phyloP scores from a whole-genome alignment of 2,329 filamentous ascomycete species.

The Graphilbum fragrans region DNA sequence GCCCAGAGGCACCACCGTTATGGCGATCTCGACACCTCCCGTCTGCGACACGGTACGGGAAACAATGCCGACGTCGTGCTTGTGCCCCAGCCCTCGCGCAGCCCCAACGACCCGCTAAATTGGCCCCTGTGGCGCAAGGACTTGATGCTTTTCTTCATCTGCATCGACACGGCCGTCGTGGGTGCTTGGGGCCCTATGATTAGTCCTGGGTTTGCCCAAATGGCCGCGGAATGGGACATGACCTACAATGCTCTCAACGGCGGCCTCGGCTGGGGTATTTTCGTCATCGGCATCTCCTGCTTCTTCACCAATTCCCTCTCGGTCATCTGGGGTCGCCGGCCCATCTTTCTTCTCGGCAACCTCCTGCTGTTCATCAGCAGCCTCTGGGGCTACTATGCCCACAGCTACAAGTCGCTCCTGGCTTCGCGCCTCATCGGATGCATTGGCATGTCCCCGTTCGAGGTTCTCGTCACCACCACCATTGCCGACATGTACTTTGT shows the following conservation, averaged over 20 bases:
- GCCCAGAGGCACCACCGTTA: too few species aligned
- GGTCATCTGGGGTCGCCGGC: constrained; percentile 81
- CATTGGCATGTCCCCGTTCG: constrained; percentile 76
- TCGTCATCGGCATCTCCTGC: constrained; percentile 77
- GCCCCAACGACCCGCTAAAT: constrained; percentile 81
- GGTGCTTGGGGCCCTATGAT: constrained; percentile 84
- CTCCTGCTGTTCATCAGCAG: constrained; percentile 66
- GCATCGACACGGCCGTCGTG: constrained; percentile 78
- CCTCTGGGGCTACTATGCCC: constrained; percentile 79
- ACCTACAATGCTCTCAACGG: constrained; percentile 93
- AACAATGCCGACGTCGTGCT: too few species aligned
- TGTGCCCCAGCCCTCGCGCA: constrained; percentile 85
- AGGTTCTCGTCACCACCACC: constrained; percentile 84
- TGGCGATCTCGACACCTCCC: too few species aligned
- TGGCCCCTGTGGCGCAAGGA: constrained; percentile 80
- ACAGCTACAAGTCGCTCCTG: constrained; percentile 66
- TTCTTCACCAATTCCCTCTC: too few species aligned
- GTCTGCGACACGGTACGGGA: too few species aligned
- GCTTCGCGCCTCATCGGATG: constrained; percentile 79
- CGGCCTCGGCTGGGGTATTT: constrained; percentile 74
- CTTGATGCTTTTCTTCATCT: constrained; percentile 79
- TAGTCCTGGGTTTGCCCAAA: constrained; percentile 50
- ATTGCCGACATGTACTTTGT: constrained; percentile 96
- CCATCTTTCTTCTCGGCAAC: constrained; percentile 71
- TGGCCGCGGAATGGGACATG: constrained; percentile 62